A percentile compares a stretch with the other conserved stretches of the same genome.
Evolutionary conservation across 2,329 filamentous ascomycete species (phyloP).

Genomic region (Hymenotorrendiella dingleyae): DNA sequence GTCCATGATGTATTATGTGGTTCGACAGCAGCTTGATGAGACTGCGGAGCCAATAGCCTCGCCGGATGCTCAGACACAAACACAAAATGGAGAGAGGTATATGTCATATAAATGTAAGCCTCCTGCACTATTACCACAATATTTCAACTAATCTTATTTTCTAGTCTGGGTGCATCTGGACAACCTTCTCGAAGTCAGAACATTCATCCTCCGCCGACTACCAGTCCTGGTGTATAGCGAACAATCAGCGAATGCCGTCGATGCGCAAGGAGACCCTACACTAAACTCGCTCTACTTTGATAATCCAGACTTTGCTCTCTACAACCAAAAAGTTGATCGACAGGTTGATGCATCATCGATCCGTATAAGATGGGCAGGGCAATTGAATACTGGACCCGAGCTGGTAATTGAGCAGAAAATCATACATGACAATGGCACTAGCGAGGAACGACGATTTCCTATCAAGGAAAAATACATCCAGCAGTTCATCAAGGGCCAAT

Average conservation of each 20-base stretch:
- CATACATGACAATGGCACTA: constrained; percentile 68
- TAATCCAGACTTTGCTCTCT: constrained; percentile 77
- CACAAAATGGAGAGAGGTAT: constrained; percentile 65
- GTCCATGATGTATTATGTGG: constrained; percentile 92
- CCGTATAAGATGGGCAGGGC: constrained; percentile 86
- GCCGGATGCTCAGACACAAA: constrained; percentile 43
- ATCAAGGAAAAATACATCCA: constrained; percentile 95
- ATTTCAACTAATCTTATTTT: constrained; percentile 27
- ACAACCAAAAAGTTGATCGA: constrained; percentile 76
- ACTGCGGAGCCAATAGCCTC: constrained; percentile 34
- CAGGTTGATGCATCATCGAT: constrained; percentile 73
- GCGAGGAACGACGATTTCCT: constrained; percentile 71
- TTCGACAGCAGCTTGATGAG: constrained; percentile 74
- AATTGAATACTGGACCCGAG: constrained; percentile 70
- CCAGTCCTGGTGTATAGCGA: constrained; percentile 92
- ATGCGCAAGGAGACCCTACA: constrained; percentile 75
- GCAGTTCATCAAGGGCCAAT: constrained; percentile 77
- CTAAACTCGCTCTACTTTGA: constrained; percentile 97
- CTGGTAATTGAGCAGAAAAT: constrained; percentile 88
- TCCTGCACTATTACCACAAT: not conserved
- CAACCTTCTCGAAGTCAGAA: constrained; percentile 95
- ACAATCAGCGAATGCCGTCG: constrained; percentile 73
- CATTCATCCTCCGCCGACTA: constrained; percentile 82
- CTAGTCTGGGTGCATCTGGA: constrained; percentile 91
- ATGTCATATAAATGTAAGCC: constrained; percentile 77